Percentiles rank a stretch among this genome's conserved stretches.
Evolutionary conservation across 108 stramenopile genomes (phyloP).

Genomic region (Pelagomonas calceolata): DNA sequence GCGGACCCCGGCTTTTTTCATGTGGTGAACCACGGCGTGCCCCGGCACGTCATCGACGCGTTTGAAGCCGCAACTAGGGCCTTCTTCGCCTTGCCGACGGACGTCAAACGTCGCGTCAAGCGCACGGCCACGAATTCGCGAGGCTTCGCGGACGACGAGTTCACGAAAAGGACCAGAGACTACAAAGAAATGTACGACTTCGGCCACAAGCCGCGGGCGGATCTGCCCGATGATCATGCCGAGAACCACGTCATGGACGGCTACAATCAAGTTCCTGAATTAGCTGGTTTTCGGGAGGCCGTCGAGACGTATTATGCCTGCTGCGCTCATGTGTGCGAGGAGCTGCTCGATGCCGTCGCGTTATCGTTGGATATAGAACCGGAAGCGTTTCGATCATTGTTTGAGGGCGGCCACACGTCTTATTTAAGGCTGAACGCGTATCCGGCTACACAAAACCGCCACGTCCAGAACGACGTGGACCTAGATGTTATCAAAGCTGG

Average conservation of each 20-base stretch:
- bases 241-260: background rate
- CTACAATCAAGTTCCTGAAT: background rate
- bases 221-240: slow-evolving; percentile 5
- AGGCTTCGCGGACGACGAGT: slow-evolving; percentile 38
- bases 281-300: background rate
- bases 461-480: too few species aligned
- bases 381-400: background rate
- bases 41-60: slow-evolving; percentile 8
- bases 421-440: slow-evolving; percentile 35
- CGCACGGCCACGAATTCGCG: slow-evolving; percentile 27
- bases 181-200: slow-evolving; percentile 33
- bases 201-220: background rate
- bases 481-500: background rate
- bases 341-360: background rate
- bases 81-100: slow-evolving; percentile 21
- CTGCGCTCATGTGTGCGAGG: background rate
- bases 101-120: slow-evolving; percentile 19
- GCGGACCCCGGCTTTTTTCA: slow-evolving; percentile 27
- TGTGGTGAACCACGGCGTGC: slow-evolving; percentile 32
- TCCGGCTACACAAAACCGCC: slow-evolving; percentile 14
- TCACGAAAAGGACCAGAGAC: slow-evolving; percentile 36
- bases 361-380: background rate
- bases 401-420: slow-evolving; percentile 21
- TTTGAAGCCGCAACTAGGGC: slow-evolving; percentile 19
- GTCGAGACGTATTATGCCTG: background rate